Evolutionary conservation across 202 grass and related monocot genomes (phyloP).

Genomic region (Dendrocalamus latiflorus): DNA sequence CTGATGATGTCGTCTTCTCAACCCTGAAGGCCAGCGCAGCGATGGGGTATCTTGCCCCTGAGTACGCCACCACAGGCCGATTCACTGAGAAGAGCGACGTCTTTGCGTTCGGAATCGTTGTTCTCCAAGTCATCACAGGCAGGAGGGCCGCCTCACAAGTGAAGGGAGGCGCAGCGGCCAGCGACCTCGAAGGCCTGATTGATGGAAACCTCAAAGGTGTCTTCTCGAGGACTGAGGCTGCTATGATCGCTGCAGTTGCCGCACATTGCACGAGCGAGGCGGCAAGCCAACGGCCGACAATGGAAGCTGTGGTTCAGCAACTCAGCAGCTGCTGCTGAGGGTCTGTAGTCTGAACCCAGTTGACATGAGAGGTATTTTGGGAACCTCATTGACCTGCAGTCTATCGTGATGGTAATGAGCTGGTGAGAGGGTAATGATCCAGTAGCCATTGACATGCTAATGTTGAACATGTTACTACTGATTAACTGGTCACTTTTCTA

Average conservation of each 20-base stretch:
- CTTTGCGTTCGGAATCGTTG: slow-evolving; percentile 66
- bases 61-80: slow-evolving; percentile 79
- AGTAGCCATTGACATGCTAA: slow-evolving; percentile 37
- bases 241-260: slow-evolving; percentile 46
- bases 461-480: not conserved
- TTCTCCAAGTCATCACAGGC: slow-evolving; percentile 76
- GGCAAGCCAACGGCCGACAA: slow-evolving; percentile 49
- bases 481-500: not conserved
- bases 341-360: not conserved
- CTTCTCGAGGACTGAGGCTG: slow-evolving; percentile 59
- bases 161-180: not conserved
- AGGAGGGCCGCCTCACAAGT: slow-evolving; percentile 52
- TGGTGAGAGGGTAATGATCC: slow-evolving; percentile 26
- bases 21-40: slow-evolving; percentile 82
- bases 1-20: slow-evolving; percentile 77
- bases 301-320: slow-evolving; percentile 68
- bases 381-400: not conserved
- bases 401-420: slow-evolving; percentile 9
- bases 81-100: slow-evolving; percentile 94
- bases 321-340: slow-evolving; percentile 24
- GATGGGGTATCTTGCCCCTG: no score
- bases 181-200: slow-evolving; percentile 43
- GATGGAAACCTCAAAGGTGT: slow-evolving; percentile 44
- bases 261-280: slow-evolving; percentile 49
- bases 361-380: not conserved